These are phyloP conservation scores for Solanum appendiculatum DNA, from an alignment of 257 asterid genomes.

Conservation along the genomic window DNA sequence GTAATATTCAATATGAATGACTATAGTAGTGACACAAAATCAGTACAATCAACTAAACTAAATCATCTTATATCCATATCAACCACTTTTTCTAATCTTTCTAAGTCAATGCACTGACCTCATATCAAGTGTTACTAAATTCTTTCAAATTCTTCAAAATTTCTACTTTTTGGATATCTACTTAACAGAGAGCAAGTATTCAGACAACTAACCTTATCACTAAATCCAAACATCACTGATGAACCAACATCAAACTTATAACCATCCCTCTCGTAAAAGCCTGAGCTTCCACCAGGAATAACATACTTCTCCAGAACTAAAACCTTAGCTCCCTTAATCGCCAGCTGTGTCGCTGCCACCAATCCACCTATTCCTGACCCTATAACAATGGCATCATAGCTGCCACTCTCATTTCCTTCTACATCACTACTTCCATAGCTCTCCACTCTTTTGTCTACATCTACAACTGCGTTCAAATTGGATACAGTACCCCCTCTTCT, in stretches of 20 bases:
- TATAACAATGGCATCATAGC: constrained; percentile 75
- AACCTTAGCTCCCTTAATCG: constrained; percentile 88
- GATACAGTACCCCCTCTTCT: constrained; percentile 13
- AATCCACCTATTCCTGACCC: constrained; percentile 98
- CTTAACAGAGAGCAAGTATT: background rate
- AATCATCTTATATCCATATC: background rate
- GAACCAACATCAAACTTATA: constrained; percentile 95
- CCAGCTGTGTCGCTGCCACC: constrained; percentile 93
- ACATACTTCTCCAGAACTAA: constrained; percentile 91
- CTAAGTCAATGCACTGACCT: background rate
- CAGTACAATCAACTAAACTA: background rate
- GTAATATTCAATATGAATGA: background rate
- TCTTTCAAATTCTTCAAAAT: background rate
- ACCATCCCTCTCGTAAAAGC: constrained; percentile 79
- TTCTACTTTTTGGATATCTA: background rate
- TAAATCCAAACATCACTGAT: constrained; percentile 97
- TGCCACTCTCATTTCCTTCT: constrained; percentile 14
- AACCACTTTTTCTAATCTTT: background rate
- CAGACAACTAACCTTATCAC: constrained; percentile 70
- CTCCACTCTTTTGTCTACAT: constrained; percentile 27
- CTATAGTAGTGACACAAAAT: background rate
- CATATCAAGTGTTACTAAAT: background rate
- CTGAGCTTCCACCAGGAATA: constrained; percentile 98
- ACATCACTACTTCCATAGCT: constrained; percentile 7
- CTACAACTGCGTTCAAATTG: constrained; percentile 38